Percentiles rank a stretch among this genome's conserved stretches.
These are phyloP conservation scores for Discostella pseudostelligera DNA, from an alignment of 108 stramenopile genomes.

Conservation along the genomic window DNA sequence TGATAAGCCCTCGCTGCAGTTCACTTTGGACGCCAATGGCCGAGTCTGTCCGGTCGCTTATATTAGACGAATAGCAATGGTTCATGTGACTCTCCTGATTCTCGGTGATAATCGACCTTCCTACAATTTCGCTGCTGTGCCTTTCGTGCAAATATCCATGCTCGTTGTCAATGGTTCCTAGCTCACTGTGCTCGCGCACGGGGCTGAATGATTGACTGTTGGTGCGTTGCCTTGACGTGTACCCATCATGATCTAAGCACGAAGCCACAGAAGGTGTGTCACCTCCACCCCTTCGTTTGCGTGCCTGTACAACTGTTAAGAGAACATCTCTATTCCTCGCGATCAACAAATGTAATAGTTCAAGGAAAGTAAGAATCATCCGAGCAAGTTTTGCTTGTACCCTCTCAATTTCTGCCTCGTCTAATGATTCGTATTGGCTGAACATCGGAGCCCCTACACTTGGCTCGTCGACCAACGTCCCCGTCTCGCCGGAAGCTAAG, in stretches of 20 bases:
- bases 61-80: slow-evolving; percentile 16
- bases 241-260: slow-evolving; percentile 30
- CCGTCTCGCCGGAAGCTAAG: slow-evolving; percentile 10
- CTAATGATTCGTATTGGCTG: slow-evolving; percentile 53
- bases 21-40: slow-evolving; percentile 88
- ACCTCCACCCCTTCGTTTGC: slow-evolving; percentile 49
- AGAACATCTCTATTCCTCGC: slow-evolving; percentile 79
- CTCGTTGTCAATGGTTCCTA: slow-evolving; percentile 8
- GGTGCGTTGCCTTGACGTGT: slow-evolving; percentile 17
- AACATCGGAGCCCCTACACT: slow-evolving; percentile 42
- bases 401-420: slow-evolving; percentile 66
- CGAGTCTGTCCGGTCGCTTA: slow-evolving; percentile 65
- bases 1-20: slow-evolving; percentile 76
- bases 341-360: slow-evolving; percentile 80
- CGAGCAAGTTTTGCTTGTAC: slow-evolving; percentile 74
- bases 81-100: slow-evolving; percentile 6
- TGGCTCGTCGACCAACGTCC: slow-evolving; percentile 34
- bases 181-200: slow-evolving; percentile 8
- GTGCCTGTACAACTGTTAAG: slow-evolving; percentile 62
- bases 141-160: slow-evolving; percentile 11
- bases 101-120: slow-evolving; percentile 20
- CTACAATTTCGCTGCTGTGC: slow-evolving; percentile 17
- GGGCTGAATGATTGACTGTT: slow-evolving; percentile 8
- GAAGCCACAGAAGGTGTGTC: slow-evolving; percentile 29
- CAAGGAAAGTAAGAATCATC: slow-evolving; percentile 79